phyloP scores from a whole-genome alignment of 1,284 basidiomycete genomes.

The Hypsizygus ulmarius region DNA sequence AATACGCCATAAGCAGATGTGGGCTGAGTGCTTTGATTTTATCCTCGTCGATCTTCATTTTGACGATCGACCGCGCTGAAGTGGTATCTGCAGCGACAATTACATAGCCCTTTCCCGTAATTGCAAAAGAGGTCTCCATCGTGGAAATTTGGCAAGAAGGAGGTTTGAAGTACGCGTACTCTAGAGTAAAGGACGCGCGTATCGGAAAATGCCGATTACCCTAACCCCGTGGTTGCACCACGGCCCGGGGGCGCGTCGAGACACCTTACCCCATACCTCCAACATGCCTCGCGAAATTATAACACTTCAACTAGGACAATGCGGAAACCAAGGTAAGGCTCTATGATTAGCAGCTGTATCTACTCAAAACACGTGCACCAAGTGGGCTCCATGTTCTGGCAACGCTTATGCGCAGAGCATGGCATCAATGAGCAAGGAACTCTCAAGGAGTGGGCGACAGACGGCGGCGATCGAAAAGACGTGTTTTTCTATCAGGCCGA shows the following conservation, averaged over 20 bases:
- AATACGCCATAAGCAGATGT: conserved; percentile 93
- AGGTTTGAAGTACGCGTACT: conserved; percentile 22
- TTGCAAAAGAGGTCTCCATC: conserved; percentile 78
- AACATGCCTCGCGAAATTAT: conserved; percentile 91
- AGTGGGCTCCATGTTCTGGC: conserved; percentile 95
- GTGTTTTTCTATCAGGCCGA: conserved; percentile 99
- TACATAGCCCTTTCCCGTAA: conserved; percentile 88
- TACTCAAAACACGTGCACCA: background rate
- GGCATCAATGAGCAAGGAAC: conserved; percentile 93
- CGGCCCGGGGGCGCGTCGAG: too few species aligned
- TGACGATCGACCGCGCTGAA: conserved; percentile 88
- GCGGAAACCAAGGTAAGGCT: conserved; percentile 87
- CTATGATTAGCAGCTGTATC: background rate
- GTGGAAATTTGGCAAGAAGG: conserved; percentile 8
- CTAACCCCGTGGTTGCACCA: conserved; percentile 15
- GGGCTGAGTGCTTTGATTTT: conserved; percentile 93
- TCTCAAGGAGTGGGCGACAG: conserved; percentile 92
- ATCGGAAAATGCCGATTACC: conserved; percentile 22
- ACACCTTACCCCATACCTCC: too few species aligned
- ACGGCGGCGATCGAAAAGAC: conserved; percentile 95
- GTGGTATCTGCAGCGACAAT: conserved; percentile 91
- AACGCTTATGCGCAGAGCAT: conserved; percentile 93
- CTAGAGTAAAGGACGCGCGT: conserved; percentile 20
- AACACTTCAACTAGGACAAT: conserved; percentile 90
- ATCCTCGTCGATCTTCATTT: conserved; percentile 97